These are phyloP conservation scores for Chamaenerion angustifolium DNA, from an alignment of 345 rosid species.

Conservation along the genomic window DNA sequence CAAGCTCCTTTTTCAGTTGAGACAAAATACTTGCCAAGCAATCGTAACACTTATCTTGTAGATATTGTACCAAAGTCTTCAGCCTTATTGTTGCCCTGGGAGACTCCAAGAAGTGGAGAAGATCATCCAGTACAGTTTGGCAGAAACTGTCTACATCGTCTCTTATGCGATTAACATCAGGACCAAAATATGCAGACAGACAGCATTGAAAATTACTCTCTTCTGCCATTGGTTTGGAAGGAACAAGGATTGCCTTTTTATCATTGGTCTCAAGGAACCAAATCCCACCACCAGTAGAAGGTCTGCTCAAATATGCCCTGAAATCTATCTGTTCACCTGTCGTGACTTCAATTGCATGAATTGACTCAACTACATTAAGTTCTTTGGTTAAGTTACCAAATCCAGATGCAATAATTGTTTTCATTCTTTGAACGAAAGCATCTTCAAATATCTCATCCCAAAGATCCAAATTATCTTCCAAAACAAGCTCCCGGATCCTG, in stretches of 20 bases:
- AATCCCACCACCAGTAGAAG: constrained; percentile 81
- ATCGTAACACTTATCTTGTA: constrained; percentile 73
- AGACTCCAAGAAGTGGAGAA: constrained; percentile 80
- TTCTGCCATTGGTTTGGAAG: constrained; percentile 33
- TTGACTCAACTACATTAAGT: constrained; percentile 38
- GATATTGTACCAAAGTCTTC: constrained; percentile 60
- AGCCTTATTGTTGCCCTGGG: constrained; percentile 75
- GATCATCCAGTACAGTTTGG: constrained; percentile 64
- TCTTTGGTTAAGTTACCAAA: constrained; percentile 48
- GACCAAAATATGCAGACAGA: constrained; percentile 79
- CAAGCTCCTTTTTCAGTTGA: constrained; percentile 59
- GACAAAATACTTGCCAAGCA: constrained; percentile 53
- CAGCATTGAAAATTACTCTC: constrained; percentile 66
- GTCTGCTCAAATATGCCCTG: constrained; percentile 70
- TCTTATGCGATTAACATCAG: constrained; percentile 71
- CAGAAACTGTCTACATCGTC: constrained; percentile 77
- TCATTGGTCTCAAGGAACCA: constrained; percentile 81
- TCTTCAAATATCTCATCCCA: constrained; percentile 98
- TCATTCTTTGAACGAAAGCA: constrained; percentile 88
- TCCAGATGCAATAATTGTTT: constrained; percentile 45
- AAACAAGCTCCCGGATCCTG: constrained; percentile 78
- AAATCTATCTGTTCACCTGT: constrained; percentile 47
- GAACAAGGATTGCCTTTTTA: constrained; percentile 32
- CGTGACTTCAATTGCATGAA: constrained; percentile 27
- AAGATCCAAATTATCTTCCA: constrained; percentile 73